Percentiles rank a stretch among this genome's conserved stretches.
Conservation (phyloP, 2,329 filamentous ascomycete genomes). For the Periconia macrospinosa region DNA sequence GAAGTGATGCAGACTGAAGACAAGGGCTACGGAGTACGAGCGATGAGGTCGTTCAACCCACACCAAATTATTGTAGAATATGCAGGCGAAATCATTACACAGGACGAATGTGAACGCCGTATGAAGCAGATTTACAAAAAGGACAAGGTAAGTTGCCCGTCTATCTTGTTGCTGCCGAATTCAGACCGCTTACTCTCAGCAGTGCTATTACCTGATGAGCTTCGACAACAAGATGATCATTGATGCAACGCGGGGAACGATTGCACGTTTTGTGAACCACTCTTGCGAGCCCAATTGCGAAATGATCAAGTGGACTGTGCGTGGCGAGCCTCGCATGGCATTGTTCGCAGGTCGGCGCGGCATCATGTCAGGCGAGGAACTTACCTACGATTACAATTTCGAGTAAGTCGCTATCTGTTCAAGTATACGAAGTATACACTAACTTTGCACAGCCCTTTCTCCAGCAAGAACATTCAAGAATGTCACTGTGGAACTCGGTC, state of each 20-base stretch:
- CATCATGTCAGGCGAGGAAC: constrained; percentile 91
- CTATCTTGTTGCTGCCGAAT: not conserved
- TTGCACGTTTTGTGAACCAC: constrained; percentile 97
- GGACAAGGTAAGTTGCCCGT: constrained; percentile 71
- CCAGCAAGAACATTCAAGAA: constrained; percentile 63
- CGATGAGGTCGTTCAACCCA: constrained; percentile 82
- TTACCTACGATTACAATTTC: constrained; percentile 90
- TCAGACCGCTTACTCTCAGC: constrained; percentile 19
- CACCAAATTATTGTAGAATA: constrained; percentile 99
- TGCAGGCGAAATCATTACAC: constrained; percentile 95
- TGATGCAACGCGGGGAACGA: constrained; percentile 92
- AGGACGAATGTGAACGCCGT: constrained; percentile 86
- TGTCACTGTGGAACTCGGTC: constrained; percentile 64
- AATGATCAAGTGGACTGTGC: constrained; percentile 98
- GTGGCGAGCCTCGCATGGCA: constrained; percentile 91
- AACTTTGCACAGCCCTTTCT: constrained; percentile 39
- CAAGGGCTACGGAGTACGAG: constrained; percentile 87
- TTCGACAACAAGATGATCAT: constrained; percentile 99
- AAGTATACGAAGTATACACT: not conserved
- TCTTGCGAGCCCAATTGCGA: constrained; percentile 94
- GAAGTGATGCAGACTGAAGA: constrained; percentile 91
- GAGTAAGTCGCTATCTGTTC: constrained; percentile 52
- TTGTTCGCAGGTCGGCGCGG: constrained; percentile 88
- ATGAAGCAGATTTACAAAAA: constrained; percentile 95
- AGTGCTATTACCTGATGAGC: constrained; percentile 99